These are phyloP conservation scores for Mortierella sp. DNA, from an alignment of 371 early-diverging fungal species.

Conservation along the genomic window DNA sequence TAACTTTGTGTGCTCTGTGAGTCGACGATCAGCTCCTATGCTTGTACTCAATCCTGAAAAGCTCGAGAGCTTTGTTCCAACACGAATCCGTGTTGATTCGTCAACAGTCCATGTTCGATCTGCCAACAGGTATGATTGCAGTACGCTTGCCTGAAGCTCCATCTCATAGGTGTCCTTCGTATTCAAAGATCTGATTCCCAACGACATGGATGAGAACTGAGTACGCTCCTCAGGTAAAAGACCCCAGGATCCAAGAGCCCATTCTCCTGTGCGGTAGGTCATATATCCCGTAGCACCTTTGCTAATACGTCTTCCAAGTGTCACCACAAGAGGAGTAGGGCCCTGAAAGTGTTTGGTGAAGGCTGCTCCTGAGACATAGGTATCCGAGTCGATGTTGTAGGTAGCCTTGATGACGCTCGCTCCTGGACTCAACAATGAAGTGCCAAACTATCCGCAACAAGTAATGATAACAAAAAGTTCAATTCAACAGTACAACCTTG, in stretches of 20 bases:
- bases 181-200: constrained; percentile 65
- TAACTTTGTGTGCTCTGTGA: constrained; percentile 74
- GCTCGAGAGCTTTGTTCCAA: constrained; percentile 59
- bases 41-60: constrained; percentile 62
- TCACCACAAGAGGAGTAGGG: constrained; percentile 74
- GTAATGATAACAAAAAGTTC: not conserved
- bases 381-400: constrained; percentile 69
- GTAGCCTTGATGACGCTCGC: constrained; percentile 69
- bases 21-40: constrained; percentile 69
- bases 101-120: constrained; percentile 46
- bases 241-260: constrained; percentile 76
- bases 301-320: constrained; percentile 73
- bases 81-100: constrained; percentile 27
- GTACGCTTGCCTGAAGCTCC: constrained; percentile 65
- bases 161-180: constrained; percentile 61
- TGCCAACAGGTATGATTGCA: constrained; percentile 36
- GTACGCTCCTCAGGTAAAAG: constrained; percentile 56
- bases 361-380: constrained; percentile 72
- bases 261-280: constrained; percentile 82
- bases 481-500: not conserved
- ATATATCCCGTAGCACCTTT: constrained; percentile 77
- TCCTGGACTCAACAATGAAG: constrained; percentile 68
- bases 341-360: constrained; percentile 61
- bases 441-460: constrained; percentile 58
- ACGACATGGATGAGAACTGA: constrained; percentile 67